These are phyloP conservation scores for Hawksworthiomyces lignivorus DNA, from an alignment of 2,329 filamentous ascomycete genomes.

Conservation along the genomic window DNA sequence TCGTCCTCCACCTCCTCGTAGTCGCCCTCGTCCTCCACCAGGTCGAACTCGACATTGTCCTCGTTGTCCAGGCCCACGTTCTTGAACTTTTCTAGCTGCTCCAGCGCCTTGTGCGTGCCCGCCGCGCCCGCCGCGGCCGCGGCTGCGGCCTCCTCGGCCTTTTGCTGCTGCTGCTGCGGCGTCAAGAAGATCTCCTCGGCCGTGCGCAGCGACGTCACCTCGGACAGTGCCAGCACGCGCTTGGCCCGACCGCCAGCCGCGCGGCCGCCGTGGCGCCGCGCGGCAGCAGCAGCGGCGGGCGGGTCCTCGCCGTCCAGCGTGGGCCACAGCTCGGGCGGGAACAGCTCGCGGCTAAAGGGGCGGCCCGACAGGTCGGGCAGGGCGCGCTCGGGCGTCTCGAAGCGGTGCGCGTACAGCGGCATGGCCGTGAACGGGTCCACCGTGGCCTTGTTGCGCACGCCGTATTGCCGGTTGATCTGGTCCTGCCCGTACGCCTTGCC, in stretches of 20 bases:
- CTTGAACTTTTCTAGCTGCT: conserved; percentile 36
- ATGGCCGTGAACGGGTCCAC: conserved; percentile 51
- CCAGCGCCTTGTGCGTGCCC: conserved; percentile 30
- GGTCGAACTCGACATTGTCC: conserved; percentile 34
- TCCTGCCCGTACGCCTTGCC: conserved; percentile 43
- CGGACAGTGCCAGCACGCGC: conserved; percentile 37
- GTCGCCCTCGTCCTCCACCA: conserved; percentile 41
- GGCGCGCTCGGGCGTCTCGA: conserved; percentile 41
- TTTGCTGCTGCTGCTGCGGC: conserved; percentile 20
- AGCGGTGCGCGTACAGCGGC: conserved; percentile 50
- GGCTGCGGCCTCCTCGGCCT: not conserved
- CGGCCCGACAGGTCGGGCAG: conserved; percentile 46
- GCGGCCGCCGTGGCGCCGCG: conserved; percentile 13
- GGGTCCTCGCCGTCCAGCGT: conserved; percentile 44
- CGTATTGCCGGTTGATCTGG: conserved; percentile 51
- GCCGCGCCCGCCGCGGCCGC: conserved; percentile 14
- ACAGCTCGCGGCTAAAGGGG: conserved; percentile 42
- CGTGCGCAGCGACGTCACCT: conserved; percentile 39
- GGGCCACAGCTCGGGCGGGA: conserved; percentile 47
- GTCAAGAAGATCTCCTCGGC: conserved; percentile 43
- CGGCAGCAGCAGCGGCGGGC: not conserved
- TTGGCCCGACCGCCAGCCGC: conserved; percentile 8
- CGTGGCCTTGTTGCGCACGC: conserved; percentile 46
- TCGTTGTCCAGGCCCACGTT: conserved; percentile 32
- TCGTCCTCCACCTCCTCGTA: conserved; percentile 38